Evolutionary conservation across 495 filamentous ascomycete species (phyloP), one percentile per base, ranked within the genome.

Genomic region (Pyrenula massariospora): DNA sequence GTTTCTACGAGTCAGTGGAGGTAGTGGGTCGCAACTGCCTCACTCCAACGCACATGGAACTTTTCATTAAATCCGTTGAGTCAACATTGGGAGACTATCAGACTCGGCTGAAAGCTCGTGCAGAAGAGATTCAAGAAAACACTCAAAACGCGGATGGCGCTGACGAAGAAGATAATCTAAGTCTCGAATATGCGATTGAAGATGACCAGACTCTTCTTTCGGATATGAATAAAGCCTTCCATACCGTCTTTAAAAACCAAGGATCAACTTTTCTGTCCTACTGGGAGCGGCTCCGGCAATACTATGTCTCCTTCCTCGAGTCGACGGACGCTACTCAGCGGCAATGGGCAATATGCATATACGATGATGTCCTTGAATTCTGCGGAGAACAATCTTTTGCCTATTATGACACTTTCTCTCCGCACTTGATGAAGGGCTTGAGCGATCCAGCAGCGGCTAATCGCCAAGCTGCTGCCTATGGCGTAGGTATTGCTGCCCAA

Each of bases 211-310:
- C 89, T 23, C 75, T 99, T 21, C 82, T 99, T 52, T 95, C 91
- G 10, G 94, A 99, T 65, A 99, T 99, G 94, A 99, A 97, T 84
- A 99, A 99, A 75, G 90, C 94, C 0, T 99, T 95, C 81, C 94
- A 99, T 70, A 93, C 88, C 50, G 90, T 99, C 62, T 97, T 97
- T 77, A 96, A 96, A 77, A 88, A 96, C 76, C 88, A 94, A 64
- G 86, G 88, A 56, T 77, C 80, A 19, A 67, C 76, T 24, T 99
- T 97, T 80, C 80, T 99, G 54, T 86, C 82, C 10, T 70, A 87
- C 49, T 97, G 92, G 92, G 84, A 93, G 63, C 82, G 83, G 22
- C 78, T 99, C 20, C 79, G 92, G 59, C 73, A 71, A 12, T 94
- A 88, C 53, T 99, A 97, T 70, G 82, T 89, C 59, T 75, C 75